phyloP scores from a whole-genome alignment of 768 basidiomycete species.

The Mycena alexandri region DNA sequence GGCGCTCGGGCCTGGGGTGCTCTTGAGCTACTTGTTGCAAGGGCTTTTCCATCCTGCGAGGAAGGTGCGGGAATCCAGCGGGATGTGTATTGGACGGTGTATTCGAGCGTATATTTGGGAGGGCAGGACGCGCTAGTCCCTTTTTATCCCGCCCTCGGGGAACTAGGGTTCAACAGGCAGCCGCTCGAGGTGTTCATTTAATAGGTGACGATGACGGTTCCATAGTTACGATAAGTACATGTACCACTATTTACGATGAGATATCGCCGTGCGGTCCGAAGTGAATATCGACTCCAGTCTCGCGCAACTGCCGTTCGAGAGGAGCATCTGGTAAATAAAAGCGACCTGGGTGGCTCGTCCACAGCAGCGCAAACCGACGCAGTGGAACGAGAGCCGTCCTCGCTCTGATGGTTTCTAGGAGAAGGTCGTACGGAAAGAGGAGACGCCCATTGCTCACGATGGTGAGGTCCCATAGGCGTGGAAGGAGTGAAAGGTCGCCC shows the following conservation, averaged over 20 bases:
- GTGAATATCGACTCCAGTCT: neutral
- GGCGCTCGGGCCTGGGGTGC: constrained; percentile 91
- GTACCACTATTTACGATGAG: too few species aligned
- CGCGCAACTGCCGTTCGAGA: neutral
- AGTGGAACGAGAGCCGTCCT: neutral
- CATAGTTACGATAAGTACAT: too few species aligned
- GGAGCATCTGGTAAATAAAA: neutral
- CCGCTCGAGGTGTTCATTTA: constrained; percentile 87
- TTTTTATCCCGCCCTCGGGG: constrained; percentile 92
- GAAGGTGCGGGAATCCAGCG: constrained; percentile 95
- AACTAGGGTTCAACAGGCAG: constrained; percentile 90
- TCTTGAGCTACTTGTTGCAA: constrained; percentile 92
- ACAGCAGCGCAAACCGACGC: neutral
- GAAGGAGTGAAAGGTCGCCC: neutral
- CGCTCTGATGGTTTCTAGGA: neutral
- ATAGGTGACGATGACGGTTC: too few species aligned
- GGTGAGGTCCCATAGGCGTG: neutral
- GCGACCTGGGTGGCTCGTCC: neutral
- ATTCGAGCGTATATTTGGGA: constrained; percentile 94
- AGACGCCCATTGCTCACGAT: neutral
- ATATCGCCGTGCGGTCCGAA: neutral
- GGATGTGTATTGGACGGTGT: constrained; percentile 98
- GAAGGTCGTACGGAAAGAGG: neutral
- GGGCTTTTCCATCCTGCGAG: constrained; percentile 97
- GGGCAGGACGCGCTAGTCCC: constrained; percentile 93